phyloP scores from a whole-genome alignment of 352 stramenopile species.

The Elongisporangium prolatum region DNA sequence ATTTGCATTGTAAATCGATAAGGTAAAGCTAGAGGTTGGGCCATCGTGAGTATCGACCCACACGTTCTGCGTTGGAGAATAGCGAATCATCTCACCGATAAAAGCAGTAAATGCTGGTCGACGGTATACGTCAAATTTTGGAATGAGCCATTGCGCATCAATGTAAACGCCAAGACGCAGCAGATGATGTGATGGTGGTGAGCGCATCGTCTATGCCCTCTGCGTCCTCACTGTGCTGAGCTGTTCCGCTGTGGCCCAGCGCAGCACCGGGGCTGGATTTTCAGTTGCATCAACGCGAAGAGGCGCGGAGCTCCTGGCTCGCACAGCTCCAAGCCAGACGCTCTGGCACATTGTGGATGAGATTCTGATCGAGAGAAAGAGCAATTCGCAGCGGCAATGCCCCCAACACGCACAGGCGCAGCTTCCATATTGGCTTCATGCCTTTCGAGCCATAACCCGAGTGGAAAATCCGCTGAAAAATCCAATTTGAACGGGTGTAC shows the following conservation, averaged over 20 bases:
- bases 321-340: neutral
- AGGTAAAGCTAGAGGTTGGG: too few relatives aligned
- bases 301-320: neutral
- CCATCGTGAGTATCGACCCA: too few relatives aligned
- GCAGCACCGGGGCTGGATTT: neutral
- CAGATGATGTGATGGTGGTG: neutral
- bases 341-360: neutral
- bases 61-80: too few relatives aligned
- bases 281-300: neutral
- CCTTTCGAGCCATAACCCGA: neutral
- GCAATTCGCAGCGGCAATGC: neutral
- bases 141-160: neutral
- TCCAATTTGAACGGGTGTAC: neutral
- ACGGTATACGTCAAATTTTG: neutral
- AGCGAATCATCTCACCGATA: too few relatives aligned
- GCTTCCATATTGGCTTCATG: neutral
- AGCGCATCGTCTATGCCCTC: neutral
- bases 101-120: neutral
- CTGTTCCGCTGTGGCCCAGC: neutral
- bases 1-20: too few relatives aligned
- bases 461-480: neutral
- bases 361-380: neutral
- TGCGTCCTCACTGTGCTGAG: neutral
- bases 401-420: neutral
- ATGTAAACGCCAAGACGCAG: neutral